phyloP scores from a whole-genome alignment of 345 rosid genomes.

The Noccaea bulbosa region DNA sequence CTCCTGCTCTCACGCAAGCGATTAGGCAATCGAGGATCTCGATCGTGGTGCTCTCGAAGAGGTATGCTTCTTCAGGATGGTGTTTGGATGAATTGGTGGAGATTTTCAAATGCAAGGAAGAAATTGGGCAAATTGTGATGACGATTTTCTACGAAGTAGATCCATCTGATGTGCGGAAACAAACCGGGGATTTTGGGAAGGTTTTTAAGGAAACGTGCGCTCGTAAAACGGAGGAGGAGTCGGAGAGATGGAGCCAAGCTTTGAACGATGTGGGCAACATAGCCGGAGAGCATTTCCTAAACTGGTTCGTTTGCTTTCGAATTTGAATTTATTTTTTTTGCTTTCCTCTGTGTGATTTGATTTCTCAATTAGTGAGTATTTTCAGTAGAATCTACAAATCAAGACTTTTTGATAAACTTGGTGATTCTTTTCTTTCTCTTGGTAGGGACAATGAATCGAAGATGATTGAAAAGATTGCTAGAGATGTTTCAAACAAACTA shows the following conservation, averaged over 20 bases:
- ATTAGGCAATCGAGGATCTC: constrained; percentile 31
- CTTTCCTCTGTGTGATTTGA: neutral
- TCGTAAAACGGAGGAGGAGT: neutral
- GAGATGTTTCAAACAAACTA: constrained; percentile 18
- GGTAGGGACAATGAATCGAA: constrained; percentile 24
- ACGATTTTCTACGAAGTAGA: neutral
- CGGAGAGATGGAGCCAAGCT: neutral
- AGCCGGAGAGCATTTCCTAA: constrained; percentile 1
- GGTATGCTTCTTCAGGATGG: constrained; percentile 35
- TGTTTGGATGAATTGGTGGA: constrained; percentile 35
- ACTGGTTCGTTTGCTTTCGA: constrained; percentile 20
- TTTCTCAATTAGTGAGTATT: too few relatives aligned
- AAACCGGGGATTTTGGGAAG: neutral
- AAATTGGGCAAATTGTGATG: too few relatives aligned
- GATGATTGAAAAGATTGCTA: constrained; percentile 25
- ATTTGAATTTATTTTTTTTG: neutral
- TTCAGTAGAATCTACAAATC: too few relatives aligned
- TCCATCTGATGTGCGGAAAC: constrained; percentile 22
- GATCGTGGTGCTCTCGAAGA: constrained; percentile 13
- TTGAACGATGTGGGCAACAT: constrained; percentile 8
- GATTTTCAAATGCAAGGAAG: neutral
- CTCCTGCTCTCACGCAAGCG: neutral
- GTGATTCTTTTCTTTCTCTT: neutral
- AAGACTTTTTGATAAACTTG: too few relatives aligned
- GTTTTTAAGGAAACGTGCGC: neutral